Base-by-base conservation (phyloP, 2,329 filamentous ascomycete genomes). In the Nannizzia gypsea region DNA sequence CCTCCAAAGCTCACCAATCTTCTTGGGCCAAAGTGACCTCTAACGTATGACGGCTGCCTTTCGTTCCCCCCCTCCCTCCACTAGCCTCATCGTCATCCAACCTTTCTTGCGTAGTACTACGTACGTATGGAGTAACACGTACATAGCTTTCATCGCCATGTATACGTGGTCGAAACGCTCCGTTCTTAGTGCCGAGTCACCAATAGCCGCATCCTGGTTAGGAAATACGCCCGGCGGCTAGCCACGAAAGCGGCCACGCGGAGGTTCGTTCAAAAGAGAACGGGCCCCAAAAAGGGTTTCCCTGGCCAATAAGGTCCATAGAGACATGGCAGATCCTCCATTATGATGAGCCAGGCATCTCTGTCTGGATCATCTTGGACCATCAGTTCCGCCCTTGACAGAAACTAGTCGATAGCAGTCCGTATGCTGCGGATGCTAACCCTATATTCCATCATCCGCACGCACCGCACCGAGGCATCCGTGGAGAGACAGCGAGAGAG, bases 141-240 rank as follows among this genome's bases (percentile, higher is more conserved):
- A 52, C 46, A 48, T 48, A 22, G n/a, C 26, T 8, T 52, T 24
- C 46, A 52, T 52, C 24, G 24, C 46, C 31, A 34, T 34, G 26
- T 26, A 52, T 52, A 52, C 46, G 24, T 31, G 46, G 46, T 52
- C 46, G 8, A 52, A 26, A n/a, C 9, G 22, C 46, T 28, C 15
- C 46, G n/a, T 48, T 52, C 26, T 9, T 52, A 52, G 46, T 15
- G 22, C 13, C 20, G 4, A 26, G 46, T 31, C 24, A 9, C 24
- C 22, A n/a, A 26, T 52, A 52, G 46, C 46, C 46, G 46, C 46
- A 52, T 52, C 46, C 46, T 52, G 46, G 46, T 31, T 52, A 13
- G 46, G 46, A 28, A 52, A 28, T 34, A 52, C 13, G 46, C 46
- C 46, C 46, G 24, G 46, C 46, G 46, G 46, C 46, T 52, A 52